These are phyloP conservation scores for Vigna nakashimae DNA, from an alignment of 306 rosid genomes.

Conservation along the genomic window DNA sequence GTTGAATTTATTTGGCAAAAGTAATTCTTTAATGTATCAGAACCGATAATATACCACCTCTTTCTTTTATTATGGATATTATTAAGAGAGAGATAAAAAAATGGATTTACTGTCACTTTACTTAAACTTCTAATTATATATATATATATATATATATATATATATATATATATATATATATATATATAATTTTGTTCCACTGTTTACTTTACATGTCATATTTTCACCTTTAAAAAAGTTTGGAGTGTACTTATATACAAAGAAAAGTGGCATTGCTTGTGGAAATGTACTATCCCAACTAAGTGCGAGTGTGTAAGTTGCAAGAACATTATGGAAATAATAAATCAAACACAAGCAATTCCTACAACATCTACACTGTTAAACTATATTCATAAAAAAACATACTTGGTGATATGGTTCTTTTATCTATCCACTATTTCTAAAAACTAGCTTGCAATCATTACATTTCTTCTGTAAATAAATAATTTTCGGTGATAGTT, in stretches of 20 bases:
- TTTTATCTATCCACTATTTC: no score
- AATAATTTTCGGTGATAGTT: no score
- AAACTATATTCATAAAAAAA: no score
- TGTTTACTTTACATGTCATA: constrained; percentile 20
- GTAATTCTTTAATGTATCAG: neutral
- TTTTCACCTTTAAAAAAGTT: constrained; percentile 2
- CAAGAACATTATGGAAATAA: neutral
- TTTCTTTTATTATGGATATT: neutral
- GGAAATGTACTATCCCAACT: neutral
- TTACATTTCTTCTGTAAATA: no score
- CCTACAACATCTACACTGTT: no score
- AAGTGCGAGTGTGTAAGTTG: neutral
- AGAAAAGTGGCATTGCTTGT: neutral
- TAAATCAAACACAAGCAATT: neutral
- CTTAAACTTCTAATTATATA: neutral
- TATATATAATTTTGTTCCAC: constrained; percentile 9
- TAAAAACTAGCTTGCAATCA: no score
- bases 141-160: no score
- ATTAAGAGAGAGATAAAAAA: neutral
- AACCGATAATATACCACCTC: constrained; percentile 7
- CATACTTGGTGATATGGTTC: no score
- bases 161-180: neutral
- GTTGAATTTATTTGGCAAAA: neutral
- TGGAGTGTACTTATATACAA: neutral
- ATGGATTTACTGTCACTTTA: neutral